Evolutionary conservation across 2,329 filamentous ascomycete genomes (phyloP), one percentile per base, ranked within the genome.

Genomic region (Ophiostoma sp.): DNA sequence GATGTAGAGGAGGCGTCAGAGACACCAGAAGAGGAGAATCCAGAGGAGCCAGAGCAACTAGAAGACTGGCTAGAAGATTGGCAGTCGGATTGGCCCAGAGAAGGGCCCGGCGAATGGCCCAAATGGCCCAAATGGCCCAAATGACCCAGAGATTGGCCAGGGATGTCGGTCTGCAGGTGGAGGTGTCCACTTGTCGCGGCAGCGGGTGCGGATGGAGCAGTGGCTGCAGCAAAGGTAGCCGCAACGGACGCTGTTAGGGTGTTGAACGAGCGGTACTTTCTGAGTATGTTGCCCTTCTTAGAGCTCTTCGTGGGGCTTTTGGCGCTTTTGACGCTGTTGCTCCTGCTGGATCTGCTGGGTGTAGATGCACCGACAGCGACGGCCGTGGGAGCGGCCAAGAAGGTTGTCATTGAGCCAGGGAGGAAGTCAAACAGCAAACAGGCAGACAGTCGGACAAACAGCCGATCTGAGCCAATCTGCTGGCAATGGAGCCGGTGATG

Each of bases 321-420:
- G 7, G 20, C 7, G 35, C 7, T 44, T 17, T 23, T 36, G 64
- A 20, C 23, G 67, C 57, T 27, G 71, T 33, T 68, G 70, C 44
- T 71, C 54, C 44, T 67, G 65, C 10, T 64, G 54, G 65, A 36
- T 54, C 44, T 67, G 65, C 23, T 52, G 65, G 65, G 48, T 48
- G 67, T 10, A 64, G 70, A 60, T 60, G 67, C 67, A 39, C 54
- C 31, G 36, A 20, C 68, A 68, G 67, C 31, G 57, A 48, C 64
- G 64, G 23, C 64, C 7, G 62, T 36, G 54, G 65, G 35, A 48
- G 68, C 57, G 65, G 65, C 39, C 36, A 68, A 52, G 41, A 66
- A 36, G 60, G 68, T 65, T 60, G 72, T 71, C 71, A 71, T 73
- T 73, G 70, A 71, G 35, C 27, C 33, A 23, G 33, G n/a, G 20